A percentile compares a stretch with the other conserved stretches of the same genome.
phyloP scores from a whole-genome alignment of 192 early-diverging fungal genomes.

The Piromyces sp. region DNA sequence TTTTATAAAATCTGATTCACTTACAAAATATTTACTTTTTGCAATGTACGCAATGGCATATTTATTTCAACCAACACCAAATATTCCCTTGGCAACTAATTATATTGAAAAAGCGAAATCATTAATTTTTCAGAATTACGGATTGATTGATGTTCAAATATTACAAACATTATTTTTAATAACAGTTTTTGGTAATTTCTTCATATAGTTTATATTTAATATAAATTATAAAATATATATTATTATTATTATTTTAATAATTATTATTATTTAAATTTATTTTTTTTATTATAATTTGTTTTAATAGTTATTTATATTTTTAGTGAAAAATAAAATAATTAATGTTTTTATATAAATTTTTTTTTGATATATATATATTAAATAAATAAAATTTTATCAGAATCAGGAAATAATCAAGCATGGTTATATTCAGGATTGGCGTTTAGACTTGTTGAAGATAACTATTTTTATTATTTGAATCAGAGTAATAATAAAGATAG shows the following conservation, averaged over 20 bases:
- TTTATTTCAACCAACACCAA: neutral
- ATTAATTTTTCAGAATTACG: neutral
- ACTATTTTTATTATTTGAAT: neutral
- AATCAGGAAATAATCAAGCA: neutral
- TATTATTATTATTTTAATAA: too few relatives aligned
- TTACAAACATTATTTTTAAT: neutral
- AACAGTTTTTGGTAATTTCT: neutral
- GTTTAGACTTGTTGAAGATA: neutral
- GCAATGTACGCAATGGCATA: neutral
- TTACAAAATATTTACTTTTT: neutral
- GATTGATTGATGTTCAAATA: neutral
- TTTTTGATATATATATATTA: too few relatives aligned
- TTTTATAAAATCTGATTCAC: neutral
- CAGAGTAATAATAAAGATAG: neutral
- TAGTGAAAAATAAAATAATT: too few relatives aligned
- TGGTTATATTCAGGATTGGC: neutral
- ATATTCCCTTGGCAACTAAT: neutral
- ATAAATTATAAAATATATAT: too few relatives aligned
- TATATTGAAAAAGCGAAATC: neutral
- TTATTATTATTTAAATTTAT: too few relatives aligned
- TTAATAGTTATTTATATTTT: too few relatives aligned
- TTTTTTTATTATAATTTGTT: too few relatives aligned
- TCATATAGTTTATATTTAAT: neutral
- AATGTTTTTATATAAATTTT: too few relatives aligned
- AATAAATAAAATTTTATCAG: too few relatives aligned